Conservation (phyloP, 768 basidiomycete genomes). For the Lactifluus echinatus region DNA sequence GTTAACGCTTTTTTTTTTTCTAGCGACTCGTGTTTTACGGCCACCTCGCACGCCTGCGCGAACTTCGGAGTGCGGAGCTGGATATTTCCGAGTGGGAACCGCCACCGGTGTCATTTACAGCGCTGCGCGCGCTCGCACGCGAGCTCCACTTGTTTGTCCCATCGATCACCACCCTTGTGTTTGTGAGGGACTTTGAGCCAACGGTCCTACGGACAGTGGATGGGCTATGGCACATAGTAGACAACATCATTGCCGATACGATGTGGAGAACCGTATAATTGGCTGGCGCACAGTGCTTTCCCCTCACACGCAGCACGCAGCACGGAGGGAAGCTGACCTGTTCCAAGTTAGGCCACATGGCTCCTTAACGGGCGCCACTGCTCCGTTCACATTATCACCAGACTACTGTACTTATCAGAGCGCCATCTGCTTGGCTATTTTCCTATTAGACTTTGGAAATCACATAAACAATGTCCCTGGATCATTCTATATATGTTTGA, state of each 20-base stretch:
- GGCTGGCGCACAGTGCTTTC: background rate
- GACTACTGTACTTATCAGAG: conserved; percentile 5
- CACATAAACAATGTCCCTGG: background rate
- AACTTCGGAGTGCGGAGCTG: conserved; percentile 48
- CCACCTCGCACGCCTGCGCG: conserved; percentile 43
- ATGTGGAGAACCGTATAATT: conserved; percentile 12
- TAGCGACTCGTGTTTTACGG: conserved; percentile 59
- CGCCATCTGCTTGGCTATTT: background rate
- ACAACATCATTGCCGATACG: conserved; percentile 18
- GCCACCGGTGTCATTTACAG: conserved; percentile 40
- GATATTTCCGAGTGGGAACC: conserved; percentile 63
- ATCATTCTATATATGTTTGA: background rate
- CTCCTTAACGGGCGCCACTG: background rate
- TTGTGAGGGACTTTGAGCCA: conserved; percentile 55
- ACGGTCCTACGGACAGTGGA: conserved; percentile 34
- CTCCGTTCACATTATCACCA: background rate
- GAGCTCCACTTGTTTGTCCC: conserved; percentile 57
- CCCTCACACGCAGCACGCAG: background rate
- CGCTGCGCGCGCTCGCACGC: conserved; percentile 47
- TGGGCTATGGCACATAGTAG: conserved; percentile 26
- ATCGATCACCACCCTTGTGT: conserved; percentile 43
- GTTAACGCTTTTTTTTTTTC: background rate
- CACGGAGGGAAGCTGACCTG: background rate
- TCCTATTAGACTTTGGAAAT: conserved; percentile 3
- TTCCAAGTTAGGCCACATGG: background rate